These are phyloP conservation scores for Hura crepitans DNA, from an alignment of 441 rosid species.

Conservation along the genomic window DNA sequence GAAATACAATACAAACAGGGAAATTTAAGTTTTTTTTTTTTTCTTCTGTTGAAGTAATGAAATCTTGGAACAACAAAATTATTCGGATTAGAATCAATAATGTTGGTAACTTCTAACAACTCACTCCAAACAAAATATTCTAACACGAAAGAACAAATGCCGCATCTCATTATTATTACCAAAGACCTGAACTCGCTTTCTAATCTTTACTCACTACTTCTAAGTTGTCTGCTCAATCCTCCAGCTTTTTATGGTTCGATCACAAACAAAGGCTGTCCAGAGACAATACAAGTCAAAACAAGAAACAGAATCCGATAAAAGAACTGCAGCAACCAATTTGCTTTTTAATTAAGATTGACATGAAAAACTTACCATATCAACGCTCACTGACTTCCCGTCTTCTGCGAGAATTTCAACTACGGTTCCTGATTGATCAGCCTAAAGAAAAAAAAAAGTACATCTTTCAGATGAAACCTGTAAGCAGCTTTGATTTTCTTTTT, in stretches of 20 bases:
- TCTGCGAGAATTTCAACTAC: constrained; percentile 57
- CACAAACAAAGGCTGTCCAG: constrained; percentile 59
- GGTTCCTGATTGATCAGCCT: constrained; percentile 81
- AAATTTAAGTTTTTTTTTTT: neutral
- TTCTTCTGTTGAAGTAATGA: neutral
- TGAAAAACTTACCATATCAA: constrained; percentile 49
- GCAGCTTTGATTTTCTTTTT: neutral
- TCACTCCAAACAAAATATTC: constrained; percentile 17
- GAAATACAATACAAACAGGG: constrained; percentile 15
- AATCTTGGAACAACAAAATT: neutral
- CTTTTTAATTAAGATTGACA: neutral
- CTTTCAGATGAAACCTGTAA: constrained; percentile 9
- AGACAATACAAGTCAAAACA: neutral
- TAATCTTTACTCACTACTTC: neutral
- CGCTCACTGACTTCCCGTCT: constrained; percentile 67
- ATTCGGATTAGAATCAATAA: neutral
- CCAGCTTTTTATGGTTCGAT: constrained; percentile 43
- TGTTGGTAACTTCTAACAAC: constrained; percentile 16
- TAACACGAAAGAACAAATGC: constrained; percentile 24
- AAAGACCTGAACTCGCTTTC: constrained; percentile 20
- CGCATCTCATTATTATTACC: constrained; percentile 19
- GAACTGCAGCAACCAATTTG: neutral
- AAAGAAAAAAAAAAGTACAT: constrained; percentile 14
- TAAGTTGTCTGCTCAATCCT: neutral
- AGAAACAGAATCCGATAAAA: no score